Base-by-base conservation (phyloP, 148 eudicot genomes). In the Silene latifolia region DNA sequence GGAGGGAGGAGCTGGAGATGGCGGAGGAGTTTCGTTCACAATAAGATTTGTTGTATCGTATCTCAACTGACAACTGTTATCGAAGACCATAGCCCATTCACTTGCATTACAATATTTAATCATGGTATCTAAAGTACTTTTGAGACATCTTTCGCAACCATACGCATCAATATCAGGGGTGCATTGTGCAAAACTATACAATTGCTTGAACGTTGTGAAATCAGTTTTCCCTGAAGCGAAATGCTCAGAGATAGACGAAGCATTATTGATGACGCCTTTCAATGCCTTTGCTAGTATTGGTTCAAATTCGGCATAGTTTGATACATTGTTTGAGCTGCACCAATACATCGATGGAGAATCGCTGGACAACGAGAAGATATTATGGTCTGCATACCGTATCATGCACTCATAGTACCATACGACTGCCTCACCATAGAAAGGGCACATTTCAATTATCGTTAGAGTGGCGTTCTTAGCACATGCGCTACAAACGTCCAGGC, bases 161-260 rank as follows among this genome's bases (percentile, higher is more conserved):
- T 23, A 42, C 7, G 5, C 25, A 25, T 57, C 17, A 18, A 73
- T 23, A 44, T 73, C 77, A 25, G 76, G 76, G 47, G 77, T 78
- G 39, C 81, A 78, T 3, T 78, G 81, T n/a, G 76, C 76, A 25
- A 72, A 71, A n/a, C 58, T 23, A 47, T 78, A 78, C 65, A 78
- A 59, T 25, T 13, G 4, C 4, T 73, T 7, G 4, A 47, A 46
- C 25, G 14, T 13, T 2, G 76, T 44, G 20, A 47, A 12, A 46
- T 67, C 67, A 3, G 73, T 57, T 57, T 72, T 61, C 20, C 18
- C 17, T 0, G 68, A 72, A 13, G 68, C 81, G 53, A 73, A 72
- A 73, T 59, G 61, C 8, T 18, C 27, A 2, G 25, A 68, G 2
- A 23, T 0, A 3, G 48, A 10, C 58, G 18, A 27, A 5, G 81